A percentile compares a stretch with the other conserved stretches of the same genome.
phyloP scores from a whole-genome alignment of 805 yeast species.

The Metschnikowia colocasiae region DNA sequence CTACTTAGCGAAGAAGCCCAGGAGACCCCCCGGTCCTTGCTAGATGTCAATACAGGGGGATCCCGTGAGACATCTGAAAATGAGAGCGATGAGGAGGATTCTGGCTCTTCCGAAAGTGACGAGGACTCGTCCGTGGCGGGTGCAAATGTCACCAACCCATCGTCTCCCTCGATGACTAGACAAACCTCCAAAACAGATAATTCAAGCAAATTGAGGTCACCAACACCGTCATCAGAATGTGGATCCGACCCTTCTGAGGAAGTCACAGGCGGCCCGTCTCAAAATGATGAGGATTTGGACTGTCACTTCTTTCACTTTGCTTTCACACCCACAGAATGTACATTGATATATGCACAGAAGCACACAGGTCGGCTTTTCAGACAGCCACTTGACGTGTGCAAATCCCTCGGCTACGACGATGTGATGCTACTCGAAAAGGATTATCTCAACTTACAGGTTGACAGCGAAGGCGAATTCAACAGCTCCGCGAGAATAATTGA shows the following conservation, averaged over 20 bases:
- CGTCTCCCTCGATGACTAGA: slow-evolving; percentile 1
- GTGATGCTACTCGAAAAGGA: slow-evolving; percentile 40
- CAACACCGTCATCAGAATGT: slow-evolving; percentile 9
- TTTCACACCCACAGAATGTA: slow-evolving; percentile 59
- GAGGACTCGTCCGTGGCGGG: neutral
- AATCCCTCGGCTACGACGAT: slow-evolving; percentile 29
- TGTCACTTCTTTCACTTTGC: slow-evolving; percentile 53
- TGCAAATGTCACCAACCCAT: neutral
- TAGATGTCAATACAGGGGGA: neutral
- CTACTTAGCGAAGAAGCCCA: slow-evolving; percentile 39
- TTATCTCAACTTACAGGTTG: slow-evolving; percentile 55
- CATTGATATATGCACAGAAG: slow-evolving; percentile 49
- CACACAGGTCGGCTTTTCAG: slow-evolving; percentile 38
- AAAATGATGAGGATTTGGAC: neutral
- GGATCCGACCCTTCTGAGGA: slow-evolving; percentile 3
- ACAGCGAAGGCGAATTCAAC: slow-evolving; percentile 55
- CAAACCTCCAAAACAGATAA: slow-evolving; percentile 22
- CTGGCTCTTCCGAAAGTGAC: neutral
- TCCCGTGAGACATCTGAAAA: neutral
- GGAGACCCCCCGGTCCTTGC: slow-evolving; percentile 9
- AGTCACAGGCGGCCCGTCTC: neutral
- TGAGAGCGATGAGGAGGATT: neutral
- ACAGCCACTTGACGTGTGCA: slow-evolving; percentile 35
- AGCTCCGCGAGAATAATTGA: slow-evolving; percentile 50
- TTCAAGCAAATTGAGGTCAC: slow-evolving; percentile 25